These are phyloP conservation scores for Galerina marginata DNA, from an alignment of 768 basidiomycete genomes.

Conservation along the genomic window DNA sequence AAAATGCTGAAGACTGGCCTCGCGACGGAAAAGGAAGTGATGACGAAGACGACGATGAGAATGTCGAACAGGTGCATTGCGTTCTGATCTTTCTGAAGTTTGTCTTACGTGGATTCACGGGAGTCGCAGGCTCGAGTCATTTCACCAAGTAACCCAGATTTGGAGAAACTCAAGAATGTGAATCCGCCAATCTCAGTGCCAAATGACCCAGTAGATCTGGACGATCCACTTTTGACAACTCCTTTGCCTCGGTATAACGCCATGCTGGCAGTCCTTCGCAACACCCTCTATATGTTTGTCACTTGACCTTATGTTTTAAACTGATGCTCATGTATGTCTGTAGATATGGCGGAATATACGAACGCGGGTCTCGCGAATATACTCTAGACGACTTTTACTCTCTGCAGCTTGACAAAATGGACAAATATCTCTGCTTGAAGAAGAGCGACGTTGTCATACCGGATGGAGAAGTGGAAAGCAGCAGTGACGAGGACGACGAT, in stretches of 20 bases:
- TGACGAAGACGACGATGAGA: conserved; percentile 14
- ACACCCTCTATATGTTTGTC: conserved; percentile 84
- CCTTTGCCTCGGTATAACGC: conserved; percentile 85
- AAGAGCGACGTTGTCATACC: conserved; percentile 65
- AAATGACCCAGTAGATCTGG: conserved; percentile 44
- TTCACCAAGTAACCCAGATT: not conserved
- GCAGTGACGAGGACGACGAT: conserved; percentile 64
- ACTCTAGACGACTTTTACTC: conserved; percentile 89
- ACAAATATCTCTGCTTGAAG: conserved; percentile 76
- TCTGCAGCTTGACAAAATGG: conserved; percentile 84
- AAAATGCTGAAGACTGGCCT: conserved; percentile 21
- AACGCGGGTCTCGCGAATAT: conserved; percentile 81
- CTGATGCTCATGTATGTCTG: not conserved
- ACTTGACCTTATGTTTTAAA: not conserved
- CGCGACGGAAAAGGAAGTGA: conserved; percentile 24
- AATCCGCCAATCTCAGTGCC: not conserved
- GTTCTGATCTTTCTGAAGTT: not conserved
- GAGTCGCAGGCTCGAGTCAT: not conserved
- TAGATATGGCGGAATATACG: conserved; percentile 90
- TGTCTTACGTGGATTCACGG: not conserved
- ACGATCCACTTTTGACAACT: conserved; percentile 67
- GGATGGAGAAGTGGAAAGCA: conserved; percentile 65
- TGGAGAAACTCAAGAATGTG: not conserved
- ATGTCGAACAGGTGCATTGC: not conserved
- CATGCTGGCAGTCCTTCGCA: conserved; percentile 85